These are phyloP conservation scores for Paramecium sonneborni DNA, from an alignment of 73 alveolate species.

Conservation along the genomic window DNA sequence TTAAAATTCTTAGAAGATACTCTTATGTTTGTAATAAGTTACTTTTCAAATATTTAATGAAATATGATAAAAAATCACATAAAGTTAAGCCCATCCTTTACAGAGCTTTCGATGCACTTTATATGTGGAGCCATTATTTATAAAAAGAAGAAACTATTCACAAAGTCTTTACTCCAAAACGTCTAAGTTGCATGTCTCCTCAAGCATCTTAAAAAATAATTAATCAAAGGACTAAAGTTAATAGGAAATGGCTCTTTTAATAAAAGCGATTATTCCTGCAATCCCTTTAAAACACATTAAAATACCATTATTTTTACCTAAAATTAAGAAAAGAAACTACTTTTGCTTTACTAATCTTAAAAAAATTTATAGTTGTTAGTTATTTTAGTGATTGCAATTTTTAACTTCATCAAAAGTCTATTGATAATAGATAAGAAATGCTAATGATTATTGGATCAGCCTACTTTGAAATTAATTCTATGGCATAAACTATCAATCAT, in stretches of 20 bases:
- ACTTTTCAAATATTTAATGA: not conserved
- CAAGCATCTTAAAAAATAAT: not conserved
- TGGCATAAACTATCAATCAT: not conserved
- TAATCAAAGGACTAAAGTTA: not conserved
- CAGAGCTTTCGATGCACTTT: conserved; percentile 17
- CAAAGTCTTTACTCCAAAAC: not conserved
- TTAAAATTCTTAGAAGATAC: conserved; percentile 18
- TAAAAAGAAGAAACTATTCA: not conserved
- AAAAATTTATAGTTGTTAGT: conserved; percentile 3
- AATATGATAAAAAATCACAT: conserved; percentile 32
- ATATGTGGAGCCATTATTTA: not conserved
- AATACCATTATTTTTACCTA: not conserved
- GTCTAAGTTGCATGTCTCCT: conserved; percentile 37
- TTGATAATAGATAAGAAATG: not conserved
- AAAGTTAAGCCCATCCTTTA: conserved; percentile 1
- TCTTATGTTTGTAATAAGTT: conserved; percentile 34
- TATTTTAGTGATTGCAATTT: not conserved
- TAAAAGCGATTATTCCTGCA: not conserved
- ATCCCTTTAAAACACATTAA: not conserved
- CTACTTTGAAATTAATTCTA: not conserved
- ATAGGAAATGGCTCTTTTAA: not conserved
- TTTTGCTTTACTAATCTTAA: conserved; percentile 1
- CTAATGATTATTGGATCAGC: not conserved
- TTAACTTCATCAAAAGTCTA: not conserved
- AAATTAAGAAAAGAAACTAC: not conserved